Base-by-base conservation (phyloP, 768 basidiomycete species). In the Psilocybe tampanensis region DNA sequence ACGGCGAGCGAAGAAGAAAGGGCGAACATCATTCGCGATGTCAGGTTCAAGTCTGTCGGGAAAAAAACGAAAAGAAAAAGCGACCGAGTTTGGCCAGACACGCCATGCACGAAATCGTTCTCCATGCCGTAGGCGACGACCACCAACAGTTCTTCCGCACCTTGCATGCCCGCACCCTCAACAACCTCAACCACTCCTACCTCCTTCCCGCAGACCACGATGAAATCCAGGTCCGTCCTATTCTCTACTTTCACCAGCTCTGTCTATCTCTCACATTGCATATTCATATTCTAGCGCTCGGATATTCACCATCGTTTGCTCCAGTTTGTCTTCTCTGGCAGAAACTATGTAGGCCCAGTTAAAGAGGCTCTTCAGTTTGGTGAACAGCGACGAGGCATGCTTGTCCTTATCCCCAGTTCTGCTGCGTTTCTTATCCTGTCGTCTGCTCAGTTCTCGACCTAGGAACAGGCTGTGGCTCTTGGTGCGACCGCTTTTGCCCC, bases 191-290 rank as follows among this genome's bases (percentile, higher is more conserved):
- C 60, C 64, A 65, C 21, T 72, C 74, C 8, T 89, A 90, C 66
- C 73, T 86, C 69, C 80, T 90, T 53, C 88, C 88, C 33, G 83
- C 80, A 3, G 88, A 90, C 69, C 70, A 78, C 29, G 87, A 88
- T 48, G 88, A 89, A 74, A 74, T 85, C 64, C 81, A 80, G 68
- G 87, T 86, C 63, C 60, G 70, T 47, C 41, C 45, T 55, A 32
- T 59, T 42, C 8, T 42, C 47, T 39, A 23, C 51, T 47, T 52
- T n/a, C 24, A 8, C 44, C 55, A 4, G 29, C 29, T 29, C 5
- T 9, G 9, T 29, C 33, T 24, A 21, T 15, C 13, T 3, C 45
- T 39, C 26, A 32, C 53, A 47, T 54, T 47, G 44, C n/a, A 47
- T 60, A 43, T 52, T 50, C n/a, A n/a, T n/a, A 43, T 15, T 47